A percentile compares a stretch with the other conserved stretches of the same genome.
Conservation (phyloP, 177 flowering plant species). For the Vitis hybrid region DNA sequence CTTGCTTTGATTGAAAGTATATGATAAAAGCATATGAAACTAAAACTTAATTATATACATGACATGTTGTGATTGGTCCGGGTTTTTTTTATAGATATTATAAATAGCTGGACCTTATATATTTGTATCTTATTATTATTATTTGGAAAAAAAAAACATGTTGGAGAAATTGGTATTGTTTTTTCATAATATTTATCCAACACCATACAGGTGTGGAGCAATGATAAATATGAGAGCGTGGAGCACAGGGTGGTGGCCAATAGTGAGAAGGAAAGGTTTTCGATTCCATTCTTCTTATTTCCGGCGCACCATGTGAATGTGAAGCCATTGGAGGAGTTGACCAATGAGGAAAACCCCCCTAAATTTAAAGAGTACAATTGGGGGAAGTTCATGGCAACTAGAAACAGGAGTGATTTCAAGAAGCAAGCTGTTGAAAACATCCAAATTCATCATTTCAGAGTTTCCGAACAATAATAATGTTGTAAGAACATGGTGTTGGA, state of each 20-base stretch:
- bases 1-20: too few species aligned
- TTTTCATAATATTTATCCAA: neutral
- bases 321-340: conserved; percentile 71
- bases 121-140: too few species aligned
- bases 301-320: conserved; percentile 52
- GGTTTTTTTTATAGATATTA: too few species aligned
- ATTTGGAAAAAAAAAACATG: too few species aligned
- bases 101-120: too few species aligned
- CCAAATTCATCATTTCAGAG: conserved; percentile 41
- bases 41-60: too few species aligned
- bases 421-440: conserved; percentile 54
- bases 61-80: too few species aligned
- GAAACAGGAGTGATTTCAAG: conserved; percentile 51
- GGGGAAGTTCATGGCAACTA: conserved; percentile 43
- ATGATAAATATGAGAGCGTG: conserved; percentile 74
- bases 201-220: conserved; percentile 74
- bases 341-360: conserved; percentile 37
- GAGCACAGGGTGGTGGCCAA: conserved; percentile 85
- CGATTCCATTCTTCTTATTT: conserved; percentile 68
- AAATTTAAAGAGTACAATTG: conserved; percentile 51
- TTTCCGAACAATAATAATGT: neutral
- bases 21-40: too few species aligned
- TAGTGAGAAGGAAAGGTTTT: conserved; percentile 63
- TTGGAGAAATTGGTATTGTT: neutral
- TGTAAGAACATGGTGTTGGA: too few species aligned